Evolutionary conservation across 2,329 filamentous ascomycete species (phyloP).

Genomic region (Aspergillus terreus): DNA sequence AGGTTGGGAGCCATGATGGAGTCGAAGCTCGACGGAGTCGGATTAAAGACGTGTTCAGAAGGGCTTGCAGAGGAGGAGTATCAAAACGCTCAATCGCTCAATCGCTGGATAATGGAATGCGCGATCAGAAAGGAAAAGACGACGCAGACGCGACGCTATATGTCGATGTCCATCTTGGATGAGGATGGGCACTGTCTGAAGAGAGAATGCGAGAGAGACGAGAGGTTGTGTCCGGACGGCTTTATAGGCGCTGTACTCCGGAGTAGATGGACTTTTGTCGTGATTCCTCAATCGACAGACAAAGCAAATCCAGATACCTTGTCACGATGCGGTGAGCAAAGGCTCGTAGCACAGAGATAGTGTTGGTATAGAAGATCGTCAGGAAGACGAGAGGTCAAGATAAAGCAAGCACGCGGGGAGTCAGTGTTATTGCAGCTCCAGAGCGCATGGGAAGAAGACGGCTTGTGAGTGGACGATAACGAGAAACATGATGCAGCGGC

Average conservation of each 20-base stretch:
- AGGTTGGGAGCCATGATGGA: conserved; percentile 49
- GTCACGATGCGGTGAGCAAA: neutral
- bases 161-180: conserved; percentile 30
- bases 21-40: neutral
- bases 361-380: conserved; percentile 2
- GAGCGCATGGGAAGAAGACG: conserved; percentile 18
- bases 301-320: no score
- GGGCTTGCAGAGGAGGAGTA: conserved; percentile 1
- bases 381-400: neutral
- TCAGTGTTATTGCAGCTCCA: conserved; percentile 14
- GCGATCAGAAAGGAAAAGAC: conserved; percentile 10
- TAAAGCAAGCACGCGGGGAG: conserved; percentile 11
- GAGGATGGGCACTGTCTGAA: conserved; percentile 18
- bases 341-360: conserved; percentile 2
- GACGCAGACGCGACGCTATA: conserved; percentile 22
- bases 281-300: no score
- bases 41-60: neutral
- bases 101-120: conserved; percentile 14
- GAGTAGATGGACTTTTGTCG: no score
- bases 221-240: conserved; percentile 4
- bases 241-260: neutral
- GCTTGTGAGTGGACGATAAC: conserved; percentile 18
- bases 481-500: conserved; percentile 6
- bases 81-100: conserved; percentile 21
- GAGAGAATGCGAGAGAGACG: conserved; percentile 6